These are phyloP conservation scores for Cercospora beticola DNA, from an alignment of 2,329 filamentous ascomycete species.

Conservation along the genomic window DNA sequence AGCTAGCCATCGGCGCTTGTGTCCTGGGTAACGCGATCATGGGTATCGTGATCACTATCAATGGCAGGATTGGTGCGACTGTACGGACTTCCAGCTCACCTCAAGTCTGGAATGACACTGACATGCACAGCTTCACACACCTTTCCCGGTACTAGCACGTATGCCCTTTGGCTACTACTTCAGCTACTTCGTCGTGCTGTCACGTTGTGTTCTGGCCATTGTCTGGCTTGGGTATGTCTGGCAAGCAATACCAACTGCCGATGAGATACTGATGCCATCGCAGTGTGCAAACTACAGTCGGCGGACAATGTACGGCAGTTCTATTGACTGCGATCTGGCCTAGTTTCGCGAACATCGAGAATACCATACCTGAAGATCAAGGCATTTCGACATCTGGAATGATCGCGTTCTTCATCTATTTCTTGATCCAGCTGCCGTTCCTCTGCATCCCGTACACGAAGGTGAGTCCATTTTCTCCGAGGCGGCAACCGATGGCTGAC, in stretches of 20 bases:
- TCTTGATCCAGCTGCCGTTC: conserved; percentile 54
- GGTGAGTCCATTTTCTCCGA: conserved; percentile 17
- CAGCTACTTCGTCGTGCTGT: conserved; percentile 35
- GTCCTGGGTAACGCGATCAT: conserved; percentile 32
- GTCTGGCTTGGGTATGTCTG: conserved; percentile 32
- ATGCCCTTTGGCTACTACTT: conserved; percentile 59
- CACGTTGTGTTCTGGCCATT: conserved; percentile 34
- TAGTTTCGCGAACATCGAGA: conserved; percentile 53
- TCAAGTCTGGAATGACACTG: conserved; percentile 34
- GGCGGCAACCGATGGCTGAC: background rate
- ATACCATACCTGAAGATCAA: conserved; percentile 50
- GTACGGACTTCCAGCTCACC: conserved; percentile 35
- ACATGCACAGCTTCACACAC: conserved; percentile 51
- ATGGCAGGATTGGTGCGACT: conserved; percentile 55
- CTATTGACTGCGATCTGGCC: conserved; percentile 54
- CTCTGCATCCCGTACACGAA: conserved; percentile 54
- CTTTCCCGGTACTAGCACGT: conserved; percentile 57
- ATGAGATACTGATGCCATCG: background rate
- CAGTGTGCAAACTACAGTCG: conserved; percentile 32
- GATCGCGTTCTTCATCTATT: conserved; percentile 58
- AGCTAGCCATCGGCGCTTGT: conserved; percentile 50
- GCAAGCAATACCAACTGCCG: background rate
- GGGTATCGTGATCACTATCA: conserved; percentile 47
- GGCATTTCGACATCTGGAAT: conserved; percentile 58
- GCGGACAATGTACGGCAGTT: conserved; percentile 30